Evolutionary conservation across 345 rosid genomes (phyloP).

Genomic region (Moricandia moricandioides): DNA sequence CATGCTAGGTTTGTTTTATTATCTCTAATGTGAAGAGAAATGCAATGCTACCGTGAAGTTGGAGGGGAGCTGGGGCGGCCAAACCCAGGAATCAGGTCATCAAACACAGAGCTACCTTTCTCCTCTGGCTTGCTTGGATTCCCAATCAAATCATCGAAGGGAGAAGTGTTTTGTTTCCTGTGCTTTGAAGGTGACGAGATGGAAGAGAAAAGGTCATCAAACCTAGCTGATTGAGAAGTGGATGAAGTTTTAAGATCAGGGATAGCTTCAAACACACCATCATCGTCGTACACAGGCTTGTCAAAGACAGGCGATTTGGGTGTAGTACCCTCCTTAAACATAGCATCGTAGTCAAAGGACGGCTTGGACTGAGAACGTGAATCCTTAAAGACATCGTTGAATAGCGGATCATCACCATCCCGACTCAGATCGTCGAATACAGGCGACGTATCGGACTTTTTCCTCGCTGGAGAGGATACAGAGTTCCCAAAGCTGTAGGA

Average conservation of each 20-base stretch:
- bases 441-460: background rate
- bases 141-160: slow-evolving; percentile 62
- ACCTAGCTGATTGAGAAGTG: slow-evolving; percentile 38
- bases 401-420: background rate
- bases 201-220: slow-evolving; percentile 46
- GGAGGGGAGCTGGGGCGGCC: slow-evolving; percentile 57
- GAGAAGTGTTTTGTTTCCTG: slow-evolving; percentile 30
- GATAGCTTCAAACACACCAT: slow-evolving; percentile 48
- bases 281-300: background rate
- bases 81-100: slow-evolving; percentile 74
- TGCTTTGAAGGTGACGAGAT: slow-evolving; percentile 38
- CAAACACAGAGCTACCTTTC: slow-evolving; percentile 48
- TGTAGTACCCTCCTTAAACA: no score
- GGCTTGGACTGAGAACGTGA: background rate
- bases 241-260: slow-evolving; percentile 60
- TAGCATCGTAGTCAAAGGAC: no score
- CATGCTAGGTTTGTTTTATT: no score
- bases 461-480: background rate
- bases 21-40: background rate
- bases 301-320: background rate
- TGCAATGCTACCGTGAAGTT: slow-evolving; percentile 37
- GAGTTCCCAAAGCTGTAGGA: no score
- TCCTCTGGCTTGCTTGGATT: slow-evolving; percentile 34
- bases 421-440: background rate
- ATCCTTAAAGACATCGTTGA: background rate